Evolutionary conservation across 2,329 filamentous ascomycete species (phyloP).

Genomic region (Hypoxylon sp.): DNA sequence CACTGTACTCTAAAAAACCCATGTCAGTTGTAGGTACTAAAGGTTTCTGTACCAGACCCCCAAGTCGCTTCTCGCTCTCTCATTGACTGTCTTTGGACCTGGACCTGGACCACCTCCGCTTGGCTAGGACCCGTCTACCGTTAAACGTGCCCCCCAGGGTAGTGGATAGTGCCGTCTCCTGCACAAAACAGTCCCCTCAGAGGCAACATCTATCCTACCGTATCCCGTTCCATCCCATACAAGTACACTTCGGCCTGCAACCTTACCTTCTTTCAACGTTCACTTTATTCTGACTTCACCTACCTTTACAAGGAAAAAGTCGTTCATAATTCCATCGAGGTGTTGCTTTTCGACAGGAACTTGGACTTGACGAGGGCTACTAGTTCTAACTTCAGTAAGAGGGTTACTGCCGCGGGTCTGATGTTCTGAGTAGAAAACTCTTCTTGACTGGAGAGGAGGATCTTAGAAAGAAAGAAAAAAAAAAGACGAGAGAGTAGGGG

Average conservation of each 20-base stretch:
- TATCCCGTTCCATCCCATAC: conserved; percentile 51
- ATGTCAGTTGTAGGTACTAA: conserved; percentile 49
- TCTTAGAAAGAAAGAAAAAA: too few species aligned
- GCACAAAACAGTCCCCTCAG: conserved; percentile 52
- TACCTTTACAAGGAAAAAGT: conserved; percentile 47
- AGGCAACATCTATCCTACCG: conserved; percentile 54
- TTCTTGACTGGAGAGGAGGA: conserved; percentile 33
- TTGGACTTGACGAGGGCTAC: conserved; percentile 32
- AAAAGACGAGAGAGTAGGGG: conserved; percentile 18
- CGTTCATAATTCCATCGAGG: conserved; percentile 42
- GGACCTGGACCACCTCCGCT: conserved; percentile 49
- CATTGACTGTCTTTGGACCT: conserved; percentile 45
- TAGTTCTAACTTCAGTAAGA: conserved; percentile 35
- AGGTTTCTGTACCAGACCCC: conserved; percentile 52
- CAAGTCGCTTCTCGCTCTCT: conserved; percentile 48
- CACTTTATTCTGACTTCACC: conserved; percentile 50
- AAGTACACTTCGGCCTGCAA: conserved; percentile 54
- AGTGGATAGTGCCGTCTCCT: conserved; percentile 50
- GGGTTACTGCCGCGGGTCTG: conserved; percentile 27
- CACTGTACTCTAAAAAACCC: conserved; percentile 50
- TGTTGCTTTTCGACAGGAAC: conserved; percentile 39
- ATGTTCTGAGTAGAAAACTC: conserved; percentile 39
- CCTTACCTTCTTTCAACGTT: conserved; percentile 51
- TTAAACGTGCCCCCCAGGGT: conserved; percentile 49
- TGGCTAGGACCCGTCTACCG: conserved; percentile 49